Percentiles rank a stretch among this genome's conserved stretches.
Conservation (phyloP, 2,329 filamentous ascomycete genomes). For the Aspergillus sclerotialis region DNA sequence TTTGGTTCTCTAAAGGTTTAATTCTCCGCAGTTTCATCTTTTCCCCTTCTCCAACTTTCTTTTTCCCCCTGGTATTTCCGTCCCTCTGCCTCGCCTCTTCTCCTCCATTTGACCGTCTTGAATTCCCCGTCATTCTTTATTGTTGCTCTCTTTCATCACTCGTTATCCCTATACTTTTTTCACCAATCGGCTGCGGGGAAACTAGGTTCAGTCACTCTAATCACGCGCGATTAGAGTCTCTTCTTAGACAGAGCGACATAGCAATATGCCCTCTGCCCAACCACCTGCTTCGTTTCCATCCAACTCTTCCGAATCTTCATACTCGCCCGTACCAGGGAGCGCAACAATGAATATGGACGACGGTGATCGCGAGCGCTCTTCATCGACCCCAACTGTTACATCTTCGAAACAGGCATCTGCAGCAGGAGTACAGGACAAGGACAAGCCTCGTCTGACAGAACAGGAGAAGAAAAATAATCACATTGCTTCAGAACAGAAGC, state of each 20-base stretch:
- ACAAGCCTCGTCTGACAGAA: slow-evolving; percentile 60
- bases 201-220: too few species aligned
- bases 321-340: slow-evolving; percentile 13
- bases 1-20: too few species aligned
- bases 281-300: slow-evolving; percentile 13
- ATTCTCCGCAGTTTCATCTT: neutral
- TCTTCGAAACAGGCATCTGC: slow-evolving; percentile 20
- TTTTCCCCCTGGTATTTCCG: neutral
- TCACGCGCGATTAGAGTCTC: too few species aligned
- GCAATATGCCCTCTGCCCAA: slow-evolving; percentile 22
- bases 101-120: too few species aligned
- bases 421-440: slow-evolving; percentile 25
- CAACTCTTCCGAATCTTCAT: slow-evolving; percentile 18
- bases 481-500: slow-evolving; percentile 60
- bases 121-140: too few species aligned
- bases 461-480: slow-evolving; percentile 69
- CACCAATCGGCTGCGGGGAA: too few species aligned
- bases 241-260: too few species aligned
- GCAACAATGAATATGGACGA: slow-evolving; percentile 21
- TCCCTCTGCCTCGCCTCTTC: too few species aligned
- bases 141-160: too few species aligned
- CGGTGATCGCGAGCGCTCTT: slow-evolving; percentile 25
- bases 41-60: too few species aligned
- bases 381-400: slow-evolving; percentile 24
- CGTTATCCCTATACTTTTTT: too few species aligned